These are phyloP conservation scores for Phoma sp. DNA, from an alignment of 2,329 filamentous ascomycete genomes.

Conservation along the genomic window DNA sequence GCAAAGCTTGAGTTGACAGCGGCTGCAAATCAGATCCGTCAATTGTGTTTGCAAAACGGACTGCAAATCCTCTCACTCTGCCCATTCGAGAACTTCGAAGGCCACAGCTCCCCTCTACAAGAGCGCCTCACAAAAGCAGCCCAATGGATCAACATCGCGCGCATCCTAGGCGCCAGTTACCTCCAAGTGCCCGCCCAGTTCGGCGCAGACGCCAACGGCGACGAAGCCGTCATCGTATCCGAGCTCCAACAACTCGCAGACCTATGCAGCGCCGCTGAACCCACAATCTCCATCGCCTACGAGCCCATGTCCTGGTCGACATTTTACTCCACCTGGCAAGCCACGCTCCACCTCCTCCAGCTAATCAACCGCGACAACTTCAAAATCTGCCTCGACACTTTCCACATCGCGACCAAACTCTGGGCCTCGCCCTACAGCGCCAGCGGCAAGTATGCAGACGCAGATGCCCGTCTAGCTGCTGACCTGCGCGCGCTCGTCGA, in stretches of 20 bases:
- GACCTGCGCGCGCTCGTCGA: neutral
- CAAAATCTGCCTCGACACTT: conserved; percentile 75
- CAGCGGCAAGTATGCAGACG: conserved; percentile 15
- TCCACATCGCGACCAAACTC: conserved; percentile 62
- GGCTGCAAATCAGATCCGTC: neutral
- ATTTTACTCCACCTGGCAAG: conserved; percentile 71
- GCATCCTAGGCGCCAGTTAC: conserved; percentile 7
- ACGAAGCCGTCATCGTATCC: conserved; percentile 56
- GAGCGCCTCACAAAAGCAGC: conserved; percentile 5
- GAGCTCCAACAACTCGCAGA: conserved; percentile 71
- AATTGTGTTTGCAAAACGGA: neutral
- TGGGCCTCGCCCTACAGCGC: conserved; percentile 19
- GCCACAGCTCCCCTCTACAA: conserved; percentile 4
- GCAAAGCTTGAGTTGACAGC: neutral
- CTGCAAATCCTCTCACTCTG: conserved; percentile 18
- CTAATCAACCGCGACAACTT: conserved; percentile 71
- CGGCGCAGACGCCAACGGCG: conserved; percentile 25
- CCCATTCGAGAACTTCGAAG: conserved; percentile 27
- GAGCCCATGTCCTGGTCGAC: conserved; percentile 75
- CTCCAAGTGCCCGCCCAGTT: conserved; percentile 21
- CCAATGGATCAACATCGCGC: conserved; percentile 16
- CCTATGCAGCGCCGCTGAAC: conserved; percentile 61
- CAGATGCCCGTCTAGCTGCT: neutral
- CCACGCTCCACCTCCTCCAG: conserved; percentile 68
- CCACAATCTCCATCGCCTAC: conserved; percentile 70